These are phyloP conservation scores for Brassica hybrid DNA, from an alignment of 441 rosid genomes.

Conservation along the genomic window DNA sequence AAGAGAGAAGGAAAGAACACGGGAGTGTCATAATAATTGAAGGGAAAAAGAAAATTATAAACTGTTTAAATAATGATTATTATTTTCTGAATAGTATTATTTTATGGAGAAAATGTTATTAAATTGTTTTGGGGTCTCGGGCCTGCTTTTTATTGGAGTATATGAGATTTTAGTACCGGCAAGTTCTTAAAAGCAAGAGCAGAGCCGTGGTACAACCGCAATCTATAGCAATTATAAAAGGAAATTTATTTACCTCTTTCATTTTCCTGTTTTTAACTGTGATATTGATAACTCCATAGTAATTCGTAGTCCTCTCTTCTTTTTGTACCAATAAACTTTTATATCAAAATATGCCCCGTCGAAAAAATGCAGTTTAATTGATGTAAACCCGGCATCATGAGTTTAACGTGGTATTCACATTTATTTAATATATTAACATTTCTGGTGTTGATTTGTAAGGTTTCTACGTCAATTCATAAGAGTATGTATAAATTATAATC, in stretches of 20 bases:
- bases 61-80: neutral
- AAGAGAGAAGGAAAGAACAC: constrained; percentile 18
- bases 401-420: constrained; percentile 30
- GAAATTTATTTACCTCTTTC: constrained; percentile 37
- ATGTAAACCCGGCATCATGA: constrained; percentile 32
- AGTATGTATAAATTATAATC: neutral
- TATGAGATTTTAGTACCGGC: constrained; percentile 42
- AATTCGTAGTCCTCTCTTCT: constrained; percentile 26
- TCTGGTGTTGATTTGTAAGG: constrained; percentile 18
- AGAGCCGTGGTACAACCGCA: constrained; percentile 69
- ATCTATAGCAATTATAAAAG: constrained; percentile 46
- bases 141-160: constrained; percentile 28
- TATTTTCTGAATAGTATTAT: neutral
- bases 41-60: constrained; percentile 1
- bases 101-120: neutral
- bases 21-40: constrained; percentile 52
- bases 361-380: constrained; percentile 30
- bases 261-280: constrained; percentile 36
- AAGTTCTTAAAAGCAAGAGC: constrained; percentile 43
- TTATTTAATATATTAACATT: neutral
- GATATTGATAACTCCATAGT: constrained; percentile 11
- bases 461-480: constrained; percentile 22
- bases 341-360: constrained; percentile 32
- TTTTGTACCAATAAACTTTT: constrained; percentile 13
- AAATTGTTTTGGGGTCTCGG: neutral